A percentile compares a stretch with the other conserved stretches of the same genome.
Conservation (phyloP, 2,329 filamentous ascomycete species). For the Hypoxylon sp. region DNA sequence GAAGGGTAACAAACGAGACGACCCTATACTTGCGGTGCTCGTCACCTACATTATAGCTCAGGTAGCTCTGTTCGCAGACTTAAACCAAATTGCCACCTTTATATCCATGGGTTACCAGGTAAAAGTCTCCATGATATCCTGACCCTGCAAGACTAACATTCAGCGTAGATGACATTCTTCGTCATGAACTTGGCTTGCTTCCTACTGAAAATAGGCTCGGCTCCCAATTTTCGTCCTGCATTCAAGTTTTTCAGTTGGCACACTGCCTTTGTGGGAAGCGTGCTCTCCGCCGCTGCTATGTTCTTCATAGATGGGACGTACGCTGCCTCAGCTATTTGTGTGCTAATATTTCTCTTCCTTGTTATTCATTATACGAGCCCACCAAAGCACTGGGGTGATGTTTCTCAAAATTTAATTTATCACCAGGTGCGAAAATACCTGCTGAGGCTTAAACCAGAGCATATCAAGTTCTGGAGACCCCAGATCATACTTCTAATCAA, state of each 20-base stretch:
- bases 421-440: conserved; percentile 89
- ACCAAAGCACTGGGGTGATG: conserved; percentile 91
- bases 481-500: conserved; percentile 89
- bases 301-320: conserved; percentile 90
- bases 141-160: conserved; percentile 17
- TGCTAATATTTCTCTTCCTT: conserved; percentile 83
- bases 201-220: conserved; percentile 86
- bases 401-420: conserved; percentile 91
- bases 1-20: conserved; percentile 77
- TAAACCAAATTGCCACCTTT: conserved; percentile 90
- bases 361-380: conserved; percentile 89
- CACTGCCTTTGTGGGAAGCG: conserved; percentile 80
- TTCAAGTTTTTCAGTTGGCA: conserved; percentile 93
- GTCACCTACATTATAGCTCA: conserved; percentile 83
- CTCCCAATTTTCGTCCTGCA: conserved; percentile 88
- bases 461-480: conserved; percentile 94
- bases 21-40: conserved; percentile 82
- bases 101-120: conserved; percentile 91
- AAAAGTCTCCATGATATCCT: conserved; percentile 43
- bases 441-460: conserved; percentile 84
- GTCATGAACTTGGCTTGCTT: conserved; percentile 92
- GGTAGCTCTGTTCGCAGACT: conserved; percentile 83
- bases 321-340: conserved; percentile 79
- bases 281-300: conserved; percentile 86
- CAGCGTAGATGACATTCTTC: conserved; percentile 83